These are phyloP conservation scores for Ustilago curta DNA, from an alignment of 1,284 basidiomycete genomes.

Conservation along the genomic window DNA sequence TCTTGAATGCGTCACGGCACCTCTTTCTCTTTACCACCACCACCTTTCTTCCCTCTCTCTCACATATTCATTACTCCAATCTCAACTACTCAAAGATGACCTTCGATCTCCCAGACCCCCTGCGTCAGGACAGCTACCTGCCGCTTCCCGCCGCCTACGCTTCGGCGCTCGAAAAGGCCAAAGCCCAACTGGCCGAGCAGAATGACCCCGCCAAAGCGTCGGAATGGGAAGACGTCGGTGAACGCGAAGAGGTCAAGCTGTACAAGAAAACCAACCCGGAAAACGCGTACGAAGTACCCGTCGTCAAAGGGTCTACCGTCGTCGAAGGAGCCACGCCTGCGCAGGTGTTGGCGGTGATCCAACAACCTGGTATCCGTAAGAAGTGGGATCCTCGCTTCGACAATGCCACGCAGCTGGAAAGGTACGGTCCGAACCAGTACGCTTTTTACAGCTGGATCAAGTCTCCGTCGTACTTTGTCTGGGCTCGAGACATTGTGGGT, in stretches of 20 bases:
- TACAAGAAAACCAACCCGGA: slow-evolving; percentile 58
- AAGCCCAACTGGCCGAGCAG: slow-evolving; percentile 35
- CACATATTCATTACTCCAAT: not conserved
- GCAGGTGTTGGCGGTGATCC: slow-evolving; percentile 57
- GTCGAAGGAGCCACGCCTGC: slow-evolving; percentile 62
- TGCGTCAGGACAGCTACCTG: slow-evolving; percentile 37
- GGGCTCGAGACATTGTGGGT: slow-evolving; percentile 64
- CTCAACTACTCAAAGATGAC: slow-evolving; percentile 47
- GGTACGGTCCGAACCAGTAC: slow-evolving; percentile 36
- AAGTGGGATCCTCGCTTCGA: slow-evolving; percentile 66
- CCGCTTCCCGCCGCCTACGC: slow-evolving; percentile 51
- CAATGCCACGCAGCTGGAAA: slow-evolving; percentile 40
- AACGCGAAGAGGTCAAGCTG: slow-evolving; percentile 59
- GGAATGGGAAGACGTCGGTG: slow-evolving; percentile 60
- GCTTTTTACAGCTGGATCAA: slow-evolving; percentile 63
- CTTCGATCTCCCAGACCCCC: slow-evolving; percentile 49
- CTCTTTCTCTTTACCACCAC: not conserved
- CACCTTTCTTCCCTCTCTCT: not conserved
- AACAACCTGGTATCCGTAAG: slow-evolving; percentile 62
- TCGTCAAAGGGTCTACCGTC: slow-evolving; percentile 55
- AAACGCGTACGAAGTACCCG: slow-evolving; percentile 56
- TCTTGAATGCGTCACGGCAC: not conserved
- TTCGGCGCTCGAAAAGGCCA: slow-evolving; percentile 52
- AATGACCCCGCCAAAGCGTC: slow-evolving; percentile 48
- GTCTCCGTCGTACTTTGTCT: slow-evolving; percentile 63